Conservation (phyloP, 2,329 filamentous ascomycete genomes). For the Podosphaera aphanis region DNA sequence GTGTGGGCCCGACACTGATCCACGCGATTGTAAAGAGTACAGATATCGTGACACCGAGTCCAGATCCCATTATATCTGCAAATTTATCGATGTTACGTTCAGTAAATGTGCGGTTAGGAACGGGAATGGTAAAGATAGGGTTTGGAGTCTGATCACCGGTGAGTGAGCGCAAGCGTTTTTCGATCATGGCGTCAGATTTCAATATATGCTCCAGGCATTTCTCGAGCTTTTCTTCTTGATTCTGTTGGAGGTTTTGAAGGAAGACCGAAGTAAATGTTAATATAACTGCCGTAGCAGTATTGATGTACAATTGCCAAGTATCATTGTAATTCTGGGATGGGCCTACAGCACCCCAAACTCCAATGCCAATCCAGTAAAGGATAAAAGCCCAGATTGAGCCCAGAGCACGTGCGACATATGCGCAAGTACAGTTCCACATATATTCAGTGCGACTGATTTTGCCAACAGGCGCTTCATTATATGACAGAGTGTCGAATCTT, state of each 20-base stretch:
- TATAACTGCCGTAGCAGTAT: slow-evolving; percentile 21
- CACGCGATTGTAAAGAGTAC: slow-evolving; percentile 18
- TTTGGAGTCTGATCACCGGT: slow-evolving; percentile 17
- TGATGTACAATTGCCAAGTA: slow-evolving; percentile 21
- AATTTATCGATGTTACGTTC: slow-evolving; percentile 21
- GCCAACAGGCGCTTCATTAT: not conserved
- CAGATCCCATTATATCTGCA: slow-evolving; percentile 21
- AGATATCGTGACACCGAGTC: slow-evolving; percentile 19
- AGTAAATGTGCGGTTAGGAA: slow-evolving; percentile 15
- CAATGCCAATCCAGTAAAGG: slow-evolving; percentile 18
- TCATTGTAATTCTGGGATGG: slow-evolving; percentile 14
- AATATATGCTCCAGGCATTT: slow-evolving; percentile 16
- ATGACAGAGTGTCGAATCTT: not conserved
- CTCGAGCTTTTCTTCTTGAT: slow-evolving; percentile 16
- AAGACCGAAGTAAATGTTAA: slow-evolving; percentile 21
- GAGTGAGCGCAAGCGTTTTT: slow-evolving; percentile 16
- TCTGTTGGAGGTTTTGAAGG: slow-evolving; percentile 19
- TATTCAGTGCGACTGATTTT: slow-evolving; percentile 3
- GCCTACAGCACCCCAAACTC: slow-evolving; percentile 17
- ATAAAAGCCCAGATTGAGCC: slow-evolving; percentile 16
- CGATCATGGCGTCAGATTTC: slow-evolving; percentile 17
- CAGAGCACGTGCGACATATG: slow-evolving; percentile 8
- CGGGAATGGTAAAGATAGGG: slow-evolving; percentile 14
- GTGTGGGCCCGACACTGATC: slow-evolving; percentile 18
- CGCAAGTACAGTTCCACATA: slow-evolving; percentile 5